These are phyloP conservation scores for Aegilops tauschii DNA, from an alignment of 176 grass and related monocot genomes.

Conservation along the genomic window DNA sequence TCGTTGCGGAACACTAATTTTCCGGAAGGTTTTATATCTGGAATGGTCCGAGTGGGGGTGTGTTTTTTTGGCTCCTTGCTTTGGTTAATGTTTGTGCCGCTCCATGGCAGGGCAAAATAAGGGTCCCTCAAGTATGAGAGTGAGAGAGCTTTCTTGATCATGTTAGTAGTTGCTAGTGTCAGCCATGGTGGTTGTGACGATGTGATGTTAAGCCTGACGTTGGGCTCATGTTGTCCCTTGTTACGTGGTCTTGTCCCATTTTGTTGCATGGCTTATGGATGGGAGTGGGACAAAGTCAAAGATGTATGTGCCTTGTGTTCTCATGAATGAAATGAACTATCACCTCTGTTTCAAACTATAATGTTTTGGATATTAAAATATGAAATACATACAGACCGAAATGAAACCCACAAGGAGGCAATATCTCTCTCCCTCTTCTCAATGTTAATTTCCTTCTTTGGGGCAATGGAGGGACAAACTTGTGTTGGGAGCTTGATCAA, in stretches of 20 bases:
- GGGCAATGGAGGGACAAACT: too few relatives aligned
- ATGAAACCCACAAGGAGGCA: too few relatives aligned
- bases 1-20: not conserved
- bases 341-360: too few relatives aligned
- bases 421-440: too few relatives aligned
- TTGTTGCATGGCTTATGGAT: slow-evolving; percentile 23
- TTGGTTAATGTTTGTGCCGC: slow-evolving; percentile 33
- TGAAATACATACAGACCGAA: too few relatives aligned
- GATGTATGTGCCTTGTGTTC: slow-evolving; percentile 27
- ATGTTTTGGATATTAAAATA: too few relatives aligned
- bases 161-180: slow-evolving; percentile 35
- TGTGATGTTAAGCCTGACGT: slow-evolving; percentile 25
- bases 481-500: too few relatives aligned
- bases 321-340: slow-evolving; percentile 17
- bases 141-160: slow-evolving; percentile 28
- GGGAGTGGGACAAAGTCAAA: slow-evolving; percentile 19
- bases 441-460: too few relatives aligned
- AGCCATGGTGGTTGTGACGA: slow-evolving; percentile 38
- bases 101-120: slow-evolving; percentile 39
- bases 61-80: slow-evolving; percentile 18
- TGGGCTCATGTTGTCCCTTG: slow-evolving; percentile 26
- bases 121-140: slow-evolving; percentile 34
- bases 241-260: slow-evolving; percentile 26
- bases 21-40: slow-evolving; percentile 36
- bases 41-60: slow-evolving; percentile 5